phyloP scores from a whole-genome alignment of 306 rosid species.

The Acmispon strigosus region DNA sequence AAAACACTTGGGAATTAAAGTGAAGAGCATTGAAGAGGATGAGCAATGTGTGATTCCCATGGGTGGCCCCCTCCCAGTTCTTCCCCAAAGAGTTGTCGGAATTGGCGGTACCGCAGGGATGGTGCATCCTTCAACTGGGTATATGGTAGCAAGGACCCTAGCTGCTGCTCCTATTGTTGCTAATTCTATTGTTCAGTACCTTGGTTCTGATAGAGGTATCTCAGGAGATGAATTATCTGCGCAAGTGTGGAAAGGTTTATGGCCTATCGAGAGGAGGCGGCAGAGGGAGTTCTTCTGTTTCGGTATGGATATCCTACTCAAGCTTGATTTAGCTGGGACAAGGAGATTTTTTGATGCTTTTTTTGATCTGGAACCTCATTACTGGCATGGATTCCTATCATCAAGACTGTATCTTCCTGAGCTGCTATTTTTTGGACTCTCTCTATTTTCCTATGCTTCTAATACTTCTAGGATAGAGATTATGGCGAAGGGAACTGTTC shows the following conservation, averaged over 20 bases:
- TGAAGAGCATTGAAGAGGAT: constrained; percentile 93
- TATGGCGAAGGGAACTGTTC: constrained; percentile 93
- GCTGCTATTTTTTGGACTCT: constrained; percentile 65
- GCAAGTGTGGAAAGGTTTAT: constrained; percentile 81
- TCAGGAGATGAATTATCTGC: constrained; percentile 55
- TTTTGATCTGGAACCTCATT: constrained; percentile 88
- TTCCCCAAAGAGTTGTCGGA: constrained; percentile 92
- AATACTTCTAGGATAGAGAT: constrained; percentile 82
- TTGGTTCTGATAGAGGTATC: constrained; percentile 53
- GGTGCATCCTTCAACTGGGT: constrained; percentile 99
- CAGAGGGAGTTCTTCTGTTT: constrained; percentile 99
- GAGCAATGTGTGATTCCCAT: constrained; percentile 94
- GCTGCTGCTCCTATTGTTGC: constrained; percentile 96
- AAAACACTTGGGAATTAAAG: constrained; percentile 79
- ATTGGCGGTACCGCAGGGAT: constrained; percentile 99
- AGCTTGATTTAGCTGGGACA: constrained; percentile 85
- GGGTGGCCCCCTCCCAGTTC: constrained; percentile 96
- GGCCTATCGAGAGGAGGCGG: constrained; percentile 90
- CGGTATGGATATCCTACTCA: constrained; percentile 90
- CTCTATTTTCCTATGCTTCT: constrained; percentile 90
- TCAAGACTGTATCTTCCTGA: constrained; percentile 92
- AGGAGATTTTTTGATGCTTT: constrained; percentile 86
- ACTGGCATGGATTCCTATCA: constrained; percentile 97
- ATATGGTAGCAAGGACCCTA: constrained; percentile 96
- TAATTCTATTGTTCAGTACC: constrained; percentile 62